phyloP scores from a whole-genome alignment of 495 filamentous ascomycete species.

The Amniculicola lignicola region DNA sequence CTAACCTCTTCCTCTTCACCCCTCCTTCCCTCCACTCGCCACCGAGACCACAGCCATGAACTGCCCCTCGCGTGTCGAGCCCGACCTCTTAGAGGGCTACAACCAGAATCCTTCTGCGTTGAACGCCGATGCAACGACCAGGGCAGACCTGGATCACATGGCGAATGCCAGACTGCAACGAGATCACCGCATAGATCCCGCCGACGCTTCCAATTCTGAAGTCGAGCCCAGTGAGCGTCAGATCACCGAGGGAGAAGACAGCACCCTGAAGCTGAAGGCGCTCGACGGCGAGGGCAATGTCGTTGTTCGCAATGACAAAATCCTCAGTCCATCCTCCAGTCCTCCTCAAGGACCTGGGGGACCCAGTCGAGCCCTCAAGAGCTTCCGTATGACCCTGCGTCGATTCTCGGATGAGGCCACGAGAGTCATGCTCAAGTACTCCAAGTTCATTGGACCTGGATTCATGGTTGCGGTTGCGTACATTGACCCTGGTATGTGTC shows the following conservation, averaged over 20 bases:
- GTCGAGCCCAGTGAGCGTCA: conserved; percentile 15
- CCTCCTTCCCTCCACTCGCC: background rate
- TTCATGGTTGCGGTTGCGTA: conserved; percentile 79
- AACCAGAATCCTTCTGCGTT: conserved; percentile 59
- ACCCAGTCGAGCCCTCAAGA: background rate
- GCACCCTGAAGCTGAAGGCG: conserved; percentile 6
- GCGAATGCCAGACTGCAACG: conserved; percentile 51
- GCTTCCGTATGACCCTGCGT: conserved; percentile 14
- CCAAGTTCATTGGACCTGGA: conserved; percentile 78
- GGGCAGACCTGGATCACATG: conserved; percentile 57
- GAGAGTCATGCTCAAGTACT: conserved; percentile 57
- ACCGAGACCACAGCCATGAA: conserved; percentile 46
- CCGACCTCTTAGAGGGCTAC: conserved; percentile 46
- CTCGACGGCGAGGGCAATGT: conserved; percentile 24
- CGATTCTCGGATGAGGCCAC: conserved; percentile 34
- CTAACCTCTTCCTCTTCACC: background rate
- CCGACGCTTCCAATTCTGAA: conserved; percentile 24
- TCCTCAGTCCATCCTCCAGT: background rate
- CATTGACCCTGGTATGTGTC: conserved; percentile 65
- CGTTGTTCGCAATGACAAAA: conserved; percentile 18
- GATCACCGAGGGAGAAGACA: conserved; percentile 4
- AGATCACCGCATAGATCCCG: conserved; percentile 36
- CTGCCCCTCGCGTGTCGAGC: conserved; percentile 55
- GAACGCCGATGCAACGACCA: conserved; percentile 55
- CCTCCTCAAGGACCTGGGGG: background rate